Percentiles rank a stretch among this genome's conserved stretches.
Evolutionary conservation across 331 rosid genomes (phyloP).

Genomic region (Malus hybrid): DNA sequence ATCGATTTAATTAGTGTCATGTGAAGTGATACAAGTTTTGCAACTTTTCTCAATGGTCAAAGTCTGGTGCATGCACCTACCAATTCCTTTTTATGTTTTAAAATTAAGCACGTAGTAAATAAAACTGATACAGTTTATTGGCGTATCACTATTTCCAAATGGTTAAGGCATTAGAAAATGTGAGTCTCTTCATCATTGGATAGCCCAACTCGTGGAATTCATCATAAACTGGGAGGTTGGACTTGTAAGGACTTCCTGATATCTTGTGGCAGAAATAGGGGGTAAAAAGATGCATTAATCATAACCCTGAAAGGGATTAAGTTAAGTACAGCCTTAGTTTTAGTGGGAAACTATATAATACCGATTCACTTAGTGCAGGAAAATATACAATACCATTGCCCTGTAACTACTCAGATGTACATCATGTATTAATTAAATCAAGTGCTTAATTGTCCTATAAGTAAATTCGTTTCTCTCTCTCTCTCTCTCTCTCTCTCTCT

Average conservation of each 20-base stretch:
- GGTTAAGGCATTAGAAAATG: neutral
- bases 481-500: no score
- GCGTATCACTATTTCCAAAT: neutral
- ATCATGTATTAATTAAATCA: neutral
- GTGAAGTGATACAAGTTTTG: neutral
- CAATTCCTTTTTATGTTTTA: neutral
- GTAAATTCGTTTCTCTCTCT: neutral
- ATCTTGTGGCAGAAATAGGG: neutral
- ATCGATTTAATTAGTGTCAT: neutral
- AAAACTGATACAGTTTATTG: neutral
- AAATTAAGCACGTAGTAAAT: neutral
- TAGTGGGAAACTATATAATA: neutral
- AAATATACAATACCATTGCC: neutral
- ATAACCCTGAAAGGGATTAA: neutral
- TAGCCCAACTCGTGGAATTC: neutral
- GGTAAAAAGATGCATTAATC: neutral
- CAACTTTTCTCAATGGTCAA: neutral
- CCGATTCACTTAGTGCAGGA: neutral
- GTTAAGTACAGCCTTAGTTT: neutral
- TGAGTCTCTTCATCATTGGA: neutral
- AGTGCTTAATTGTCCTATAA: neutral
- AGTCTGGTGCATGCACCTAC: neutral
- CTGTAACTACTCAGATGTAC: neutral
- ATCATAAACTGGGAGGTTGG: neutral
- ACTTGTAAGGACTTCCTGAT: neutral